Conservation (phyloP, 2,329 filamentous ascomycete genomes). For the Microsporum ferrugineum region DNA sequence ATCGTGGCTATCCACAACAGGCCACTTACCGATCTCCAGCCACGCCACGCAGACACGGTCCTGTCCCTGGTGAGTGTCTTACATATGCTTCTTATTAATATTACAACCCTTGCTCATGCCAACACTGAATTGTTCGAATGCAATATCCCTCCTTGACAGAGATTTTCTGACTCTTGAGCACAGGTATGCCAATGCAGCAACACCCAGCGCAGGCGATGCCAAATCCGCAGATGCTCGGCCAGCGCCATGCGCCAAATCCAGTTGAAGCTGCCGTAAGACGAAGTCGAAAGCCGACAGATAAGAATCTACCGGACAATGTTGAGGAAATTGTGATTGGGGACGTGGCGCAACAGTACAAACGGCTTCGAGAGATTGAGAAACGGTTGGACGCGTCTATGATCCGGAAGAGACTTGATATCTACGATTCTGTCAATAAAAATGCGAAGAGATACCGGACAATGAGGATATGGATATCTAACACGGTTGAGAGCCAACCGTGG, state of each 20-base stretch:
- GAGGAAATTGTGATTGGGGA: conserved; percentile 74
- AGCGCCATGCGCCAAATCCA: conserved; percentile 27
- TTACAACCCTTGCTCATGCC: neutral
- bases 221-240: conserved; percentile 28
- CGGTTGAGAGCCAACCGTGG: conserved; percentile 88
- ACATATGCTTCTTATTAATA: neutral
- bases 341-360: conserved; percentile 68
- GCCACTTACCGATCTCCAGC: conserved; percentile 32
- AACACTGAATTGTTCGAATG: neutral
- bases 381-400: conserved; percentile 85
- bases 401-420: conserved; percentile 81
- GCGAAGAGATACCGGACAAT: conserved; percentile 73
- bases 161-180: conserved; percentile 4
- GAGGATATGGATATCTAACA: conserved; percentile 91
- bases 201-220: conserved; percentile 26
- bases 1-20: conserved; percentile 30
- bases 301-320: conserved; percentile 81
- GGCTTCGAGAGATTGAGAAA: conserved; percentile 75
- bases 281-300: conserved; percentile 84
- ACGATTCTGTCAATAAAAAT: conserved; percentile 65
- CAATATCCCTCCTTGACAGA: neutral
- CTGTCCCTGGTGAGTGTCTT: conserved; percentile 28
- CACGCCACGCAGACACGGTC: conserved; percentile 31
- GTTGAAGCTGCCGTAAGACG: conserved; percentile 55
- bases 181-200: conserved; percentile 26